These are phyloP conservation scores for Pochonia chlamydosporia DNA, from an alignment of 2,329 filamentous ascomycete genomes.

Conservation along the genomic window DNA sequence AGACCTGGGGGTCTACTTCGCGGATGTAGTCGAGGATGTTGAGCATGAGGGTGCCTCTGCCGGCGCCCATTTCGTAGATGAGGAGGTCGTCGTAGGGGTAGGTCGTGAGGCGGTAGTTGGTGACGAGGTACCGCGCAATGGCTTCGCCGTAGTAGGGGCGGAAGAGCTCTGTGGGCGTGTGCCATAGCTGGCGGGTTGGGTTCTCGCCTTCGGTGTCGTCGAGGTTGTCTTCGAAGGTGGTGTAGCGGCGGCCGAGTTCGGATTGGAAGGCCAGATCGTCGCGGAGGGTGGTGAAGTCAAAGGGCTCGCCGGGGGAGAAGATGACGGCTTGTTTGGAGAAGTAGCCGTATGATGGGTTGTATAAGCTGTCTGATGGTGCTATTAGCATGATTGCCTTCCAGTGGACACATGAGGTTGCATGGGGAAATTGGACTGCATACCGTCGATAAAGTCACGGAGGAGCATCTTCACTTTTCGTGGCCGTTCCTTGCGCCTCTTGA, in stretches of 20 bases:
- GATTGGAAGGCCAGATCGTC: conserved; percentile 83
- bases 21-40: conserved; percentile 97
- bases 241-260: conserved; percentile 73
- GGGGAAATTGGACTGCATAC: too few relatives aligned
- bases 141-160: conserved; percentile 95
- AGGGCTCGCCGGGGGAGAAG: conserved; percentile 86
- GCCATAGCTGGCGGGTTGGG: conserved; percentile 86
- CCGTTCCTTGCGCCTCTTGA: conserved; percentile 67
- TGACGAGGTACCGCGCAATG: conserved; percentile 89
- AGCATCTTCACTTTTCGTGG: conserved; percentile 93
- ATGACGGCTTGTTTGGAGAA: conserved; percentile 96
- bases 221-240: conserved; percentile 81
- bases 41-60: conserved; percentile 94
- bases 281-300: conserved; percentile 74
- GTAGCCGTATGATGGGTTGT: conserved; percentile 92
- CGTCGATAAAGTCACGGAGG: conserved; percentile 95
- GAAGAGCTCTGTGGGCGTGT: conserved; percentile 96
- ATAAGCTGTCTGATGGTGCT: conserved; percentile 66
- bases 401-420: too few relatives aligned
- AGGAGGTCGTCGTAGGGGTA: conserved; percentile 96
- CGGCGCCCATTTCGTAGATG: conserved; percentile 98
- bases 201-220: conserved; percentile 63
- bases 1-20: conserved; percentile 82
- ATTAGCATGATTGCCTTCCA: too few relatives aligned
- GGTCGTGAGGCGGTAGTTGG: conserved; percentile 89